These are phyloP conservation scores for Cyclospora cayetanensis DNA, from an alignment of 169 alveolate species.

Conservation along the genomic window DNA sequence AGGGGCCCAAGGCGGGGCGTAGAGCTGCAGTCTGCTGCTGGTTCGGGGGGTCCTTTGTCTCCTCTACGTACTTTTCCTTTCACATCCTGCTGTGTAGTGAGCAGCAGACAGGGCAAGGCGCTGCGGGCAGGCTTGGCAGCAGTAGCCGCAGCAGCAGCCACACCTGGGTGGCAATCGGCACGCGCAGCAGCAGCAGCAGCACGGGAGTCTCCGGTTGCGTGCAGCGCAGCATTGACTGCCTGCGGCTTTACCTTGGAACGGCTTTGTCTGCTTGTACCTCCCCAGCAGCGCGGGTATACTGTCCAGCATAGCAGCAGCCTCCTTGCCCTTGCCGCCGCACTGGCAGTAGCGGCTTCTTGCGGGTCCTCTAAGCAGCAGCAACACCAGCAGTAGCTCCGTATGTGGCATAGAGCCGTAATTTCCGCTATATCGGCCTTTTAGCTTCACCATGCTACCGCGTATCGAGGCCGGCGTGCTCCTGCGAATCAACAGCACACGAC, in stretches of 20 bases:
- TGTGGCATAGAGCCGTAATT: background rate
- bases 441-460: constrained; percentile 45
- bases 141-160: constrained; percentile 60
- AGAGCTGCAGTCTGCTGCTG: constrained; percentile 58
- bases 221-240: constrained; percentile 37
- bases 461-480: background rate
- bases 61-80: constrained; percentile 29
- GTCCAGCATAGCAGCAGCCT: background rate
- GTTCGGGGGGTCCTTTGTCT: constrained; percentile 43
- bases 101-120: constrained; percentile 50
- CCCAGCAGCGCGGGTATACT: constrained; percentile 3
- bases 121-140: background rate
- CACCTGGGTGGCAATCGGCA: constrained; percentile 56
- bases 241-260: constrained; percentile 28
- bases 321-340: constrained; percentile 25
- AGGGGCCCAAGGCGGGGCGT: constrained; percentile 61
- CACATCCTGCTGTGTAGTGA: constrained; percentile 10
- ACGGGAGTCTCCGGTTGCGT: constrained; percentile 57
- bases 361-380: background rate
- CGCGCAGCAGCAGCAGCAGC: constrained; percentile 67
- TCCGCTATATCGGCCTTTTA: background rate
- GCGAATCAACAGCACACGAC: constrained; percentile 10
- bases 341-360: constrained; percentile 14
- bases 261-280: constrained; percentile 13
- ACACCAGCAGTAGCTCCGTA: constrained; percentile 20